These are phyloP conservation scores for Tolypocladium inflatum DNA, from an alignment of 2,329 filamentous ascomycete species.

Conservation along the genomic window DNA sequence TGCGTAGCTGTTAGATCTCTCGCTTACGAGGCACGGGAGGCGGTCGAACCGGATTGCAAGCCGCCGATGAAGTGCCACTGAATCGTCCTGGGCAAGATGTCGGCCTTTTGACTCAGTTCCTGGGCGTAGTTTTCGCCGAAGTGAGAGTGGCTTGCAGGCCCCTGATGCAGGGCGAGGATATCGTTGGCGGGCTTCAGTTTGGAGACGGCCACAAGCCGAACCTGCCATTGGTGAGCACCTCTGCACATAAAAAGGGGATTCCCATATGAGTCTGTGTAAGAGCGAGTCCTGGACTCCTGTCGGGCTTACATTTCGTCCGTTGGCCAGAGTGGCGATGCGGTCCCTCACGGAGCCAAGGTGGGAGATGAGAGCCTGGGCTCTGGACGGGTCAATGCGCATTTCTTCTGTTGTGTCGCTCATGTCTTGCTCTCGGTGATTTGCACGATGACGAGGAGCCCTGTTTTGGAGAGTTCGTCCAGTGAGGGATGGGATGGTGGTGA, in stretches of 20 bases:
- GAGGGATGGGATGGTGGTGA: not conserved
- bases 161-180: constrained; percentile 70
- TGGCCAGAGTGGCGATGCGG: constrained; percentile 44
- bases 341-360: constrained; percentile 53
- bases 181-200: constrained; percentile 93
- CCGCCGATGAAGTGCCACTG: constrained; percentile 97
- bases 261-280: not conserved
- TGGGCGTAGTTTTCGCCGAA: constrained; percentile 97
- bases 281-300: not conserved
- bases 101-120: constrained; percentile 80
- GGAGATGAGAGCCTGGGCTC: constrained; percentile 52
- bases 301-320: constrained; percentile 41
- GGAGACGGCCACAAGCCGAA: constrained; percentile 87
- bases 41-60: constrained; percentile 59
- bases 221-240: constrained; percentile 29
- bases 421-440: constrained; percentile 6
- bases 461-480: not conserved
- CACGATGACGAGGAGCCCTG: not conserved
- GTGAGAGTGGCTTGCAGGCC: constrained; percentile 53
- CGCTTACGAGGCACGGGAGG: not conserved
- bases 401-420: constrained; percentile 35
- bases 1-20: constrained; percentile 13
- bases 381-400: constrained; percentile 53
- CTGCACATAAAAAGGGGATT: not conserved
- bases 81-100: constrained; percentile 65